Evolutionary conservation across 345 rosid species (phyloP), one percentile per base, ranked within the genome.

Genomic region (Boechera stricta): DNA sequence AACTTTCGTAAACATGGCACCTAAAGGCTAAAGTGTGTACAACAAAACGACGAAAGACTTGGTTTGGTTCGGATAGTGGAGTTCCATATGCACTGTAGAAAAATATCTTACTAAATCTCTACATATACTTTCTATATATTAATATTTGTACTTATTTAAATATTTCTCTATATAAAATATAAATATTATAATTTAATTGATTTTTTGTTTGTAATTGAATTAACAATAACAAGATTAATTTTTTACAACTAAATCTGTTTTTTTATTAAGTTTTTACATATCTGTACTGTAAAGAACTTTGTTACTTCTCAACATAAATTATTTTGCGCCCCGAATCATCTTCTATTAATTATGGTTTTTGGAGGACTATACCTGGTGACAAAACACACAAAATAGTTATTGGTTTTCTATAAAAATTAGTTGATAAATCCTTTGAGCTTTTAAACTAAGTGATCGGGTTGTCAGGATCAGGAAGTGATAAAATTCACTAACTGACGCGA

Each of bases 1-100:
- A 48, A n/a, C 26, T 58, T 45, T 57, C 65, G 31, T 58, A 12
- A 32, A 33, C 16, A 57, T 71, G 13, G 57, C 55, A 55, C 31
- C 9, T 48, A 48, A 56, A 71, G 67, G 58, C 13, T 16, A 49
- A 56, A 71, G 66, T 70, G 39, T 24, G 57, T 38, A 67, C 36
- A 42, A 48, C 53, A 16, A 6, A 16, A 48, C 16, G 26, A 48
- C 33, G 7, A 51, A 21, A 52, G 6, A 52, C 12, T 54, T 54
- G 57, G 32, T 10, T 52, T 24, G 7, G 15, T 52, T 26, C 31
- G 58, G 7, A 53, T 53, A 53, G 58, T 54, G 58, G 58, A 54
- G n/a, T 54, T 54, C n/a, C 58, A 28, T 26, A 54, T 53, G 53
- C 52, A 24, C 57, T 24, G 1, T 53, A 4, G 15, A 49, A 26